These are phyloP conservation scores for Pneumocystis carinii DNA, from an alignment of 1,139 yeast genomes.

Conservation along the genomic window DNA sequence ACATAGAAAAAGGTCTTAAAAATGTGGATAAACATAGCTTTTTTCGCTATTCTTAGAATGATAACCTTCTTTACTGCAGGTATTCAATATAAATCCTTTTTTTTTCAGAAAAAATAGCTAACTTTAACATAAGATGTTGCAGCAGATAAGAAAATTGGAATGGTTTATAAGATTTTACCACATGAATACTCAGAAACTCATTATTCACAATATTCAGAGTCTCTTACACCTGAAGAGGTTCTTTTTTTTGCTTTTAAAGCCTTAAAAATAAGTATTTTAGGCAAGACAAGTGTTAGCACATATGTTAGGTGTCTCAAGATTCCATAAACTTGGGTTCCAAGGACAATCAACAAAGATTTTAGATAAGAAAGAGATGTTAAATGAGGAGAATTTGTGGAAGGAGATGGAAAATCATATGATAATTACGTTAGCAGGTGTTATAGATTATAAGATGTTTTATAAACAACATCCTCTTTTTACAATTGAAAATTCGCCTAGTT, in stretches of 20 bases:
- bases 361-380: not conserved
- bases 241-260: not conserved
- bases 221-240: not conserved
- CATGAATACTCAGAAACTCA: not conserved
- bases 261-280: not conserved
- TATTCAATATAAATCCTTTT: not conserved
- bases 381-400: conserved; percentile 5
- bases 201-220: not conserved
- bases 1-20: not conserved
- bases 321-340: conserved; percentile 7
- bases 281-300: conserved; percentile 9
- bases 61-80: not conserved
- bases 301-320: conserved; percentile 7
- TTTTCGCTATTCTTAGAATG: not conserved
- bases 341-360: conserved; percentile 9
- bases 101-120: not conserved
- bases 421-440: conserved; percentile 8
- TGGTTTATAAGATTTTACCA: not conserved
- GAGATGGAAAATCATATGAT: conserved; percentile 5
- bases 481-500: conserved; percentile 9
- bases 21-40: not conserved
- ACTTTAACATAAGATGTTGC: not conserved
- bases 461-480: conserved; percentile 8
- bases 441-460: conserved; percentile 7
- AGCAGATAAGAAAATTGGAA: not conserved